Percentiles rank a stretch among this genome's conserved stretches.
phyloP scores from a whole-genome alignment of 257 asterid genomes.

The Solanum chiquidenum region DNA sequence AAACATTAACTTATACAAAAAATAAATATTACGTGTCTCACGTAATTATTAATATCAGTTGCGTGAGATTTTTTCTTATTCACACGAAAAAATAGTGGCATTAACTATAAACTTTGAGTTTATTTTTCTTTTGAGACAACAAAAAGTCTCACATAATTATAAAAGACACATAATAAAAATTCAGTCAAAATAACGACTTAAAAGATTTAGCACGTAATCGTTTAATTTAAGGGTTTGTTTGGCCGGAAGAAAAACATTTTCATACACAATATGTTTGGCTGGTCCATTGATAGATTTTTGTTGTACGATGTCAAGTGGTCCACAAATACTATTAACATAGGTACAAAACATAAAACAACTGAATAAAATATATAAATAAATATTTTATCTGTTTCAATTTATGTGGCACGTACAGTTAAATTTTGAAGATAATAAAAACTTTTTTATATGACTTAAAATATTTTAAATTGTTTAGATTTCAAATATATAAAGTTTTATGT shows the following conservation, averaged over 20 bases:
- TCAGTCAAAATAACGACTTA: not conserved
- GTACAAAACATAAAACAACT: not conserved
- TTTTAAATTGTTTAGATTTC: too few relatives aligned
- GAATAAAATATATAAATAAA: not conserved
- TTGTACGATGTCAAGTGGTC: not conserved
- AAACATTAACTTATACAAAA: not conserved
- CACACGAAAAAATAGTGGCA: not conserved
- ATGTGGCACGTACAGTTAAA: fast-evolving
- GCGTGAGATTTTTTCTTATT: not conserved
- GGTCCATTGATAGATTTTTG: not conserved
- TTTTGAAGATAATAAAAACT: not conserved
- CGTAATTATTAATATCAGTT: not conserved
- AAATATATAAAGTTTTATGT: not conserved
- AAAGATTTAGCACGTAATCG: not conserved
- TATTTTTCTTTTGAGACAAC: not conserved
- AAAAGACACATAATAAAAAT: too few relatives aligned
- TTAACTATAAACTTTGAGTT: not conserved
- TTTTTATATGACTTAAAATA: not conserved
- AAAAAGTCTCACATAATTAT: not conserved
- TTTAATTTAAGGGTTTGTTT: not conserved
- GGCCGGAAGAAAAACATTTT: not conserved
- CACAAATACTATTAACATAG: not conserved
- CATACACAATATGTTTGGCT: not conserved
- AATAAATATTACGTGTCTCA: not conserved
- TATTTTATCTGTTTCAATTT: too few relatives aligned